phyloP scores from a whole-genome alignment of 1,284 basidiomycete species.

The Schizophyllum commune region DNA sequence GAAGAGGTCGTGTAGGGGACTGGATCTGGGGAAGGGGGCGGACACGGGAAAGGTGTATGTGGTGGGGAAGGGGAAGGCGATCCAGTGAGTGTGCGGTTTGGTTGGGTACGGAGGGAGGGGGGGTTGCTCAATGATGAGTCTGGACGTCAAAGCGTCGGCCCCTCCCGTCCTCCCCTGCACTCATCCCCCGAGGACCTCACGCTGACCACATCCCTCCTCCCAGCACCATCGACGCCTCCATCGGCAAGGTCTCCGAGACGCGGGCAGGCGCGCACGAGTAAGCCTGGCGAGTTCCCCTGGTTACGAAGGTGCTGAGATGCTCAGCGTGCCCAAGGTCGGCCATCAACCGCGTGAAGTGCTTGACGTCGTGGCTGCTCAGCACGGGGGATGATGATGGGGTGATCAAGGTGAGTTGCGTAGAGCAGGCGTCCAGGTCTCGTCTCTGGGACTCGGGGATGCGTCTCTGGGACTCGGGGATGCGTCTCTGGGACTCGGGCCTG shows the following conservation, averaged over 20 bases:
- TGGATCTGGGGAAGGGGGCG: conserved; percentile 52
- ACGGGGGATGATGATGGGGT: conserved; percentile 94
- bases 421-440: conserved; percentile 4
- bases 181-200: too few species aligned
- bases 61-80: conserved; percentile 76
- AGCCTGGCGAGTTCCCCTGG: conserved; percentile 38
- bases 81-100: conserved; percentile 54
- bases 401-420: conserved; percentile 59
- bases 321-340: conserved; percentile 47
- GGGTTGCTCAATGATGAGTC: too few species aligned
- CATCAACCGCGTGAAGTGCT: conserved; percentile 74
- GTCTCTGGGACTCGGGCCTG: too few species aligned
- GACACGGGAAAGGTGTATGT: conserved; percentile 67
- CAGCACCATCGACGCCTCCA: conserved; percentile 64
- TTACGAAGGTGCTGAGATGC: conserved; percentile 3
- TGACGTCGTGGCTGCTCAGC: conserved; percentile 64
- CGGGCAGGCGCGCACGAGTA: conserved; percentile 74
- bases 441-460: too few species aligned
- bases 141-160: too few species aligned
- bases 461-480: too few species aligned
- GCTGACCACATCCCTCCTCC: neutral
- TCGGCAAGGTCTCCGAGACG: conserved; percentile 56
- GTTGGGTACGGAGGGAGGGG: neutral
- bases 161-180: too few species aligned
- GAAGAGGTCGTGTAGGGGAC: conserved; percentile 69